Conservation (phyloP, 495 filamentous ascomycete species). For the Hypoxylon subgilvum region DNA sequence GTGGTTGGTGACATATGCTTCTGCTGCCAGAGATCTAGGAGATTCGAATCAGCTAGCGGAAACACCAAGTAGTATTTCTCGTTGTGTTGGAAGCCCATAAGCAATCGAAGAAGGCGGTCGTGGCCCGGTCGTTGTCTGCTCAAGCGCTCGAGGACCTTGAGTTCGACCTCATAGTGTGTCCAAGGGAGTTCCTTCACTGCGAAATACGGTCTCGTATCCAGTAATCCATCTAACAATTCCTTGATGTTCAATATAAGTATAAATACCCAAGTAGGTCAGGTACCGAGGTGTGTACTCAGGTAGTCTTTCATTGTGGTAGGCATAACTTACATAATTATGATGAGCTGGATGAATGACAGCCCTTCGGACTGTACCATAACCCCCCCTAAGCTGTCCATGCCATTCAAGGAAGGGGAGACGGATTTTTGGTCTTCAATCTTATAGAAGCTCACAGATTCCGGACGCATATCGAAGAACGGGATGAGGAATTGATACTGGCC, state of each 20-base stretch:
- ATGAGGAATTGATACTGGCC: not conserved
- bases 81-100: not conserved
- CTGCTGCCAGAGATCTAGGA: not conserved
- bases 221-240: not conserved
- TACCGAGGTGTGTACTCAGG: too few relatives aligned
- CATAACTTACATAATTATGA: constrained; percentile 1
- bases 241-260: too few relatives aligned
- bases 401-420: not conserved
- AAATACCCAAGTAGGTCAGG: too few relatives aligned
- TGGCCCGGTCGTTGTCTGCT: not conserved
- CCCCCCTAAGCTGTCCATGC: not conserved
- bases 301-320: too few relatives aligned
- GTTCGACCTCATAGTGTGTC: not conserved
- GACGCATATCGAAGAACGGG: not conserved
- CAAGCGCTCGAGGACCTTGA: not conserved
- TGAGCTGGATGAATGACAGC: not conserved
- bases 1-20: not conserved
- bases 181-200: not conserved
- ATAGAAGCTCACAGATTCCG: not conserved
- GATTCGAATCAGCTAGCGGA: not conserved
- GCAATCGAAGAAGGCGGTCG: not conserved
- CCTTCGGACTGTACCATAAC: not conserved
- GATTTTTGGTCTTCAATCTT: not conserved
- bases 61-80: not conserved
- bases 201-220: not conserved